Conservation (phyloP, 2,329 filamentous ascomycete species). For the Seiridium unicorne region DNA sequence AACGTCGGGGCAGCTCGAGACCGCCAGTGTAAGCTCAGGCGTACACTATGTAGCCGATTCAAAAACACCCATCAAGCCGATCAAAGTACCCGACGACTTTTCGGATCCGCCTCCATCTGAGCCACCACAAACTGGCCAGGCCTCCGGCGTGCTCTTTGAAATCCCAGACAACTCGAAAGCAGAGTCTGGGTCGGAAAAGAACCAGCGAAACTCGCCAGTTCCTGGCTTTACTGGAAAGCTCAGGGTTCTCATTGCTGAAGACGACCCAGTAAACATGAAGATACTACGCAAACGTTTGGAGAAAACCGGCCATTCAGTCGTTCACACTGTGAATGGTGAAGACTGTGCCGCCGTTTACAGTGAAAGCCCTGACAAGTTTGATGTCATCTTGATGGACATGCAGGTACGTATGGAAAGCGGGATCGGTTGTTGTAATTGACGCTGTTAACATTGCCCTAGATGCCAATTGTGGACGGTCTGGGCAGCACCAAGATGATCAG, state of each 20-base stretch:
- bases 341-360: constrained; percentile 74
- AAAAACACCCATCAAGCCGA: constrained; percentile 43
- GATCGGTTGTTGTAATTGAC: no score
- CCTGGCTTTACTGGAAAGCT: constrained; percentile 34
- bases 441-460: constrained; percentile 46
- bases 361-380: constrained; percentile 62
- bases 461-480: constrained; percentile 88
- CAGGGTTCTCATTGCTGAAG: constrained; percentile 77
- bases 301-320: constrained; percentile 69
- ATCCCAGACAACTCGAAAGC: constrained; percentile 19
- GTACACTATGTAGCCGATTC: constrained; percentile 38
- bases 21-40: constrained; percentile 30
- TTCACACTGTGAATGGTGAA: constrained; percentile 77
- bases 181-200: background rate
- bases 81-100: constrained; percentile 49
- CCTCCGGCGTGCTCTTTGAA: constrained; percentile 39
- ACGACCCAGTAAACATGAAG: constrained; percentile 83
- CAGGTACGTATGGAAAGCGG: constrained; percentile 56
- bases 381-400: constrained; percentile 89
- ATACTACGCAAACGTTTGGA: constrained; percentile 79
- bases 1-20: constrained; percentile 10
- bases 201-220: background rate
- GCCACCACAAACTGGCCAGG: constrained; percentile 24
- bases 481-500: constrained; percentile 82
- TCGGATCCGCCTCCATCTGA: constrained; percentile 28